phyloP scores from a whole-genome alignment of 2,329 filamentous ascomycete species.

The Aspergillus eucalypticola region DNA sequence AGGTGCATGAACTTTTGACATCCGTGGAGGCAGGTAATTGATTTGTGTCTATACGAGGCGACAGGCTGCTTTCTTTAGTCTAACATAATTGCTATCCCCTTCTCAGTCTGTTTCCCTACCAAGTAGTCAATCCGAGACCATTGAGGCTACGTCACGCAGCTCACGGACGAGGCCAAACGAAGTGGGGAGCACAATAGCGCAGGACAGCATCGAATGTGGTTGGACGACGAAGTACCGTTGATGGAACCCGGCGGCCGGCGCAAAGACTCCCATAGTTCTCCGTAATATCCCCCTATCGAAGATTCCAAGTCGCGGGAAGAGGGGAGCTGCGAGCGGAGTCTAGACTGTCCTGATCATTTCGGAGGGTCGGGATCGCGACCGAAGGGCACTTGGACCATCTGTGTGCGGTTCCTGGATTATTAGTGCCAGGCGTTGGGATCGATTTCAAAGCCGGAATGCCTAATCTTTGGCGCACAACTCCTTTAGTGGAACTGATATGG shows the following conservation, averaged over 20 bases:
- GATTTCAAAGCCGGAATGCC: no score
- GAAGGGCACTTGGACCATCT: not conserved
- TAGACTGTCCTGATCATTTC: slow-evolving; percentile 6
- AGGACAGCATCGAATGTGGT: not conserved
- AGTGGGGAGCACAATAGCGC: not conserved
- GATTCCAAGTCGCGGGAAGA: not conserved
- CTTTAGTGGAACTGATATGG: no score
- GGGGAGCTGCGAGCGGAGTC: slow-evolving; percentile 1
- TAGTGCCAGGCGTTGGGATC: not conserved
- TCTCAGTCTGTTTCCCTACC: not conserved
- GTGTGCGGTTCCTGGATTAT: not conserved
- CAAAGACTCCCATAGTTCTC: slow-evolving; percentile 1
- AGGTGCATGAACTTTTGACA: no score
- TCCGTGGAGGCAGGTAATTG: not conserved
- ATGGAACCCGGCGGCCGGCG: not conserved
- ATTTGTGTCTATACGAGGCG: not conserved
- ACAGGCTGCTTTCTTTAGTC: no score
- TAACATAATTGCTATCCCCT: not conserved
- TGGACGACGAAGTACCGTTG: not conserved
- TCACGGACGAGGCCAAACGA: not conserved
- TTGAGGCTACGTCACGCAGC: not conserved
- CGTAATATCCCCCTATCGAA: not conserved
- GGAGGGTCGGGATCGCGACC: slow-evolving; percentile 1
- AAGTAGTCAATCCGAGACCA: not conserved
- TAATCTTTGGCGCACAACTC: no score